Percentiles rank a stretch among this genome's conserved stretches.
Evolutionary conservation across 108 stramenopile genomes (phyloP).

Genomic region (Pseudonitzschia multiseries): DNA sequence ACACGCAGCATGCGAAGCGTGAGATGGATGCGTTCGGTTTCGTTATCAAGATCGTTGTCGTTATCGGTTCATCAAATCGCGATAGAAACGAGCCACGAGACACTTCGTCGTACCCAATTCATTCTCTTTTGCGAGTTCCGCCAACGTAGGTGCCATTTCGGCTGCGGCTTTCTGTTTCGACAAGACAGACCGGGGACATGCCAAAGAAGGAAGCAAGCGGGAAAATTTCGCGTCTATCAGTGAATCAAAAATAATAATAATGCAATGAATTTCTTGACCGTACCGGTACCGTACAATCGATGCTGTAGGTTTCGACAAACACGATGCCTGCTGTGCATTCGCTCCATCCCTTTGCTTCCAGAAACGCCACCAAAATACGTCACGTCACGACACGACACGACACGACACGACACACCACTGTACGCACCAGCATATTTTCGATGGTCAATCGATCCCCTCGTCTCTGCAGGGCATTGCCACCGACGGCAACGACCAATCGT

Average conservation of each 20-base stretch:
- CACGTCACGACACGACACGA: too few species aligned
- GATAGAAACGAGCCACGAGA: not conserved
- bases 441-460: conserved; percentile 84
- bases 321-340: too few species aligned
- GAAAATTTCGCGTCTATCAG: not conserved
- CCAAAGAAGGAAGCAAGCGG: not conserved
- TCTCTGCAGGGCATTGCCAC: conserved; percentile 85
- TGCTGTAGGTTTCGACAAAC: too few species aligned
- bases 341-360: too few species aligned
- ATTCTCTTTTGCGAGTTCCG: conserved; percentile 51
- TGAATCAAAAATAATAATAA: not conserved
- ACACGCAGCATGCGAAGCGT: not conserved
- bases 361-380: not conserved
- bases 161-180: conserved; percentile 63
- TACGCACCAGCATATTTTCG: conserved; percentile 67
- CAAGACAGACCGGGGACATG: not conserved
- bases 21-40: not conserved
- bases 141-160: conserved; percentile 77
- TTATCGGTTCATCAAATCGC: too few species aligned
- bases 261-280: too few species aligned
- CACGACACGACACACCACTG: not conserved
- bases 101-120: conserved; percentile 42
- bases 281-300: too few species aligned
- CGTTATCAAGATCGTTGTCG: not conserved
- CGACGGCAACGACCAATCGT: conserved; percentile 76